These are phyloP conservation scores for Nicotiana obtusifolia DNA, from an alignment of 257 asterid genomes.

Conservation along the genomic window DNA sequence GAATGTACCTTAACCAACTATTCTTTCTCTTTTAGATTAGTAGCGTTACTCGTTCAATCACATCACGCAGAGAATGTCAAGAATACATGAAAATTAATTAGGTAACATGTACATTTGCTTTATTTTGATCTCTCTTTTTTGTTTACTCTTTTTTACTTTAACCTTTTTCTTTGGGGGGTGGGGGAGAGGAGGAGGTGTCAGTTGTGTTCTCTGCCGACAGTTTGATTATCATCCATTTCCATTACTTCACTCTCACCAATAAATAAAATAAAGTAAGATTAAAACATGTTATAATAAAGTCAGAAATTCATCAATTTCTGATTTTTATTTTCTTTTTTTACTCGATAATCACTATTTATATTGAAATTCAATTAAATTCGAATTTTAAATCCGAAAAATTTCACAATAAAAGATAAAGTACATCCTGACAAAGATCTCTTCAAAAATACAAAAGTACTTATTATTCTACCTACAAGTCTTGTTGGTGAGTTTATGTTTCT, in stretches of 20 bases:
- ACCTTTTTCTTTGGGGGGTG: background rate
- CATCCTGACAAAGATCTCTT: fast-evolving
- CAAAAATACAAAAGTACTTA: no score
- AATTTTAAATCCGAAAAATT: no score
- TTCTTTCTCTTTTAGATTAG: no score
- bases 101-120: background rate
- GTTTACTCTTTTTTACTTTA: background rate
- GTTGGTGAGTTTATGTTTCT: background rate
- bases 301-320: background rate
- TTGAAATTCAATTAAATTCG: no score
- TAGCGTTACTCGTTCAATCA: no score
- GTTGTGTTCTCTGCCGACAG: constrained; percentile 7
- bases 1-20: no score
- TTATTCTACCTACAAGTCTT: fast-evolving
- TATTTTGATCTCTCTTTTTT: background rate
- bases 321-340: no score
- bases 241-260: no score
- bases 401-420: no score
- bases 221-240: background rate
- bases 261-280: background rate
- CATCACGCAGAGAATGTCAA: no score
- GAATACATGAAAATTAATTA: background rate
- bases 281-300: background rate
- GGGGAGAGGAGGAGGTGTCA: background rate
- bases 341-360: no score